Conservation (phyloP, 2,329 filamentous ascomycete species). For the Fusarium piperis region DNA sequence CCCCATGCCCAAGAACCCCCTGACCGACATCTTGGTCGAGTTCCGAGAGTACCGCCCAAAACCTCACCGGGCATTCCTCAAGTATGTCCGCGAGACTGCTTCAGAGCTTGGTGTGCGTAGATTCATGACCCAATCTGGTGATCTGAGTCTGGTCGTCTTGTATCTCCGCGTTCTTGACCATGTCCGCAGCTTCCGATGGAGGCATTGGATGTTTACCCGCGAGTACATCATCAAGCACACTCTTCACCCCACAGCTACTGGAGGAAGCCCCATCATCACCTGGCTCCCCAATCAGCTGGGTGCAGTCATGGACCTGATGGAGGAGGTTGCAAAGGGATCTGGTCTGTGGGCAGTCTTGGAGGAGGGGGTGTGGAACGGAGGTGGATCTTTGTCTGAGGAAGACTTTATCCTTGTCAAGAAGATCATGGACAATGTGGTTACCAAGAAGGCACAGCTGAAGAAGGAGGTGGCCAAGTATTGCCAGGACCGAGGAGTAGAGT, state of each 20-base stretch:
- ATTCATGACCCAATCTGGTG: conserved; percentile 52
- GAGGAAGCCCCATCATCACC: conserved; percentile 83
- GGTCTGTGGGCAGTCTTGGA: conserved; percentile 33
- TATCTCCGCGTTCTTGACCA: conserved; percentile 76
- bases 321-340: conserved; percentile 59
- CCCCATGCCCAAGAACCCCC: conserved; percentile 86
- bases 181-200: conserved; percentile 83
- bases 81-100: conserved; percentile 69
- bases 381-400: conserved; percentile 24
- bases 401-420: conserved; percentile 40
- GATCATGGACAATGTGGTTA: conserved; percentile 73
- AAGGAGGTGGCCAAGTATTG: conserved; percentile 84
- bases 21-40: conserved; percentile 87
- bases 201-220: conserved; percentile 86
- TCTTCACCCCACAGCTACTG: conserved; percentile 79
- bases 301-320: conserved; percentile 78
- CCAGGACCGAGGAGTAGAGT: conserved; percentile 63
- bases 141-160: conserved; percentile 60
- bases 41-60: conserved; percentile 90
- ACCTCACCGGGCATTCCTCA: conserved; percentile 87
- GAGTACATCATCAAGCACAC: conserved; percentile 87
- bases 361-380: conserved; percentile 28
- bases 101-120: conserved; percentile 63
- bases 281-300: conserved; percentile 86
- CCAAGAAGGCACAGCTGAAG: conserved; percentile 71